phyloP scores from a whole-genome alignment of 1,284 basidiomycete genomes.

The Apiotrichum gracile region DNA sequence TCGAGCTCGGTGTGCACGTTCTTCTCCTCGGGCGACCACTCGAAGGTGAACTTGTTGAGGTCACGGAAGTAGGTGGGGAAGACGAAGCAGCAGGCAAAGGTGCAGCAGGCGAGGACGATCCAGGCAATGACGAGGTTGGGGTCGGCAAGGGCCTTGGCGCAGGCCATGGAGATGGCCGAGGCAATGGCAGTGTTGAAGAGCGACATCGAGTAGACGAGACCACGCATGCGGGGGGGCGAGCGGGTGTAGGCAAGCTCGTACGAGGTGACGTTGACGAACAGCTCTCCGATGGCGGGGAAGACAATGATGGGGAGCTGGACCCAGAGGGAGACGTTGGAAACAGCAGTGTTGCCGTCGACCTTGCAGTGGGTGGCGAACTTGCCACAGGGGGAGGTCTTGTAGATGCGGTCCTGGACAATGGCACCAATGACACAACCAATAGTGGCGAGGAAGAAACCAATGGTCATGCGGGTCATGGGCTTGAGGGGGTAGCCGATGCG shows the following conservation, averaged over 20 bases:
- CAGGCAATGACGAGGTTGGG: conserved; percentile 50
- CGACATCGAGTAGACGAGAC: conserved; percentile 43
- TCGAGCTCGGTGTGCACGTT: neutral
- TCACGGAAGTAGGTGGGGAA: conserved; percentile 41
- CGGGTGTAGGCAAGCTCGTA: conserved; percentile 51
- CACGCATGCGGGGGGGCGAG: conserved; percentile 48
- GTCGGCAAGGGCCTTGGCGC: conserved; percentile 37
- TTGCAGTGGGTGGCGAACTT: conserved; percentile 43
- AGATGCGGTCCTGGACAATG: conserved; percentile 50
- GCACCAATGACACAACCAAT: conserved; percentile 48
- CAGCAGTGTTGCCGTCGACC: neutral
- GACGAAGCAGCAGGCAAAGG: conserved; percentile 27
- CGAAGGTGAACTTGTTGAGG: conserved; percentile 28
- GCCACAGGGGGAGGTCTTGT: conserved; percentile 48
- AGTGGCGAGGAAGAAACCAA: conserved; percentile 41
- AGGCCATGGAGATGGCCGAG: conserved; percentile 44
- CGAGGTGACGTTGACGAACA: conserved; percentile 51
- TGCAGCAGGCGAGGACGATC: conserved; percentile 41
- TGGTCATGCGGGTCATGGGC: conserved; percentile 34
- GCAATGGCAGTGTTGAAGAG: conserved; percentile 50
- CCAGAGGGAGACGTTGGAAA: conserved; percentile 35
- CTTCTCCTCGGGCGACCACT: conserved; percentile 2
- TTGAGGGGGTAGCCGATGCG: conserved; percentile 37
- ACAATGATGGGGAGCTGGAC: conserved; percentile 48
- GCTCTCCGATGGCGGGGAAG: conserved; percentile 49